Percentiles rank a stretch among this genome's conserved stretches.
Evolutionary conservation across 202 grass and related monocot species (phyloP).

Genomic region (Panicum virgatum): DNA sequence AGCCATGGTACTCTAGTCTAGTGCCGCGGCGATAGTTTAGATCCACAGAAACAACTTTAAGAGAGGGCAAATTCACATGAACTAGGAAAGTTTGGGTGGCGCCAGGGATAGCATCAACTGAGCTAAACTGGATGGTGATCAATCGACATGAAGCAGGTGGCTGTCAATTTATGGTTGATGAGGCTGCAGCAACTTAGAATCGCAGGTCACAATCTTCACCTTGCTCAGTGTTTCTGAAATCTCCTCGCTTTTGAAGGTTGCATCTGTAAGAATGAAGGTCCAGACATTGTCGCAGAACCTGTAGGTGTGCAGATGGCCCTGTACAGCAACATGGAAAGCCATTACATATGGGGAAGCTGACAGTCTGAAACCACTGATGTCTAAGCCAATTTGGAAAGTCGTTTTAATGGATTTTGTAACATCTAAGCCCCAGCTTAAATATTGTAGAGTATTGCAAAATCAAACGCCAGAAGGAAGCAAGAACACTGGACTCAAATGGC

Average conservation of each 20-base stretch:
- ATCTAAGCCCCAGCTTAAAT: neutral
- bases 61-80: neutral
- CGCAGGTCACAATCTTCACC: slow-evolving; percentile 85
- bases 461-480: neutral
- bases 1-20: neutral
- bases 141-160: neutral
- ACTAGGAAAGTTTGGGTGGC: neutral
- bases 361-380: neutral
- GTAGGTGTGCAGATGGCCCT: slow-evolving; percentile 93
- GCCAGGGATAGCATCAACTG: slow-evolving; percentile 7
- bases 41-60: neutral
- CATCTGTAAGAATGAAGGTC: slow-evolving; percentile 82
- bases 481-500: neutral
- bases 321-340: slow-evolving; percentile 25
- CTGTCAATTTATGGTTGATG: slow-evolving; percentile 27
- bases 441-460: neutral
- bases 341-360: slow-evolving; percentile 1
- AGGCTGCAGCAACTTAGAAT: slow-evolving; percentile 65
- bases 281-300: slow-evolving; percentile 94
- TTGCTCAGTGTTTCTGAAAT: slow-evolving; percentile 43
- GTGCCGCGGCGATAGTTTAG: neutral
- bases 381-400: neutral
- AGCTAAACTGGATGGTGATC: neutral
- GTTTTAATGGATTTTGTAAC: neutral
- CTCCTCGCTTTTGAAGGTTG: slow-evolving; percentile 66